phyloP scores from a whole-genome alignment of 495 filamentous ascomycete species.

The Talaromyces trachyspermus region DNA sequence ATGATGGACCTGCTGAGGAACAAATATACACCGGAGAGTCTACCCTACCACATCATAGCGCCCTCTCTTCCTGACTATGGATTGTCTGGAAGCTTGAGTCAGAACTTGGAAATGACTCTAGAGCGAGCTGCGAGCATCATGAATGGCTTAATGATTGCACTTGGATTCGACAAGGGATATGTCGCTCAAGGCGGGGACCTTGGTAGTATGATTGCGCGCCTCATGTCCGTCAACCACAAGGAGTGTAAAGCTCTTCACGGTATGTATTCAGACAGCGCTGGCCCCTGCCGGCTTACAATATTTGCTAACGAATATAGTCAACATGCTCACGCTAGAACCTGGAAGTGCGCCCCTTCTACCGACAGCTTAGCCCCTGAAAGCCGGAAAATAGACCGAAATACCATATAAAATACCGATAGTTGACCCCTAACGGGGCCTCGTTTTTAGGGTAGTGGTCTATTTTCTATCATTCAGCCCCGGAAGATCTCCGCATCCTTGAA shows the following conservation, averaged over 20 bases:
- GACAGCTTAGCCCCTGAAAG: no score
- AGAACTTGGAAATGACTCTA: slow-evolving; percentile 36
- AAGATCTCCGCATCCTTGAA: no score
- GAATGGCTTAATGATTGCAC: slow-evolving; percentile 49
- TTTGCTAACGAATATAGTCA: no score
- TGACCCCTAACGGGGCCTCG: no score
- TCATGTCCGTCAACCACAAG: slow-evolving; percentile 31
- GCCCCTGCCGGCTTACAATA: no score
- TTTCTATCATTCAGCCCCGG: no score
- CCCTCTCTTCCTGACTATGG: slow-evolving; percentile 58
- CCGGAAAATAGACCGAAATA: no score
- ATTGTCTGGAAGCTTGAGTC: slow-evolving; percentile 46
- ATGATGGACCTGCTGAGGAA: slow-evolving; percentile 34
- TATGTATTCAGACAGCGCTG: slow-evolving; percentile 15
- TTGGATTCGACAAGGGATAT: slow-evolving; percentile 55
- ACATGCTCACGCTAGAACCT: no score
- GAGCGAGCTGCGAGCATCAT: slow-evolving; percentile 42
- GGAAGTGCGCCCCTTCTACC: no score
- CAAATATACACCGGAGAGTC: slow-evolving; percentile 45
- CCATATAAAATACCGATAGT: no score
- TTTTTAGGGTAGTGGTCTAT: no score
- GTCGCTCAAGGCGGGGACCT: slow-evolving; percentile 63
- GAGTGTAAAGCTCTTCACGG: slow-evolving; percentile 46
- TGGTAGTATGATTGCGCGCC: slow-evolving; percentile 43
- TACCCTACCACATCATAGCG: slow-evolving; percentile 61